These are phyloP conservation scores for Claviceps sp. DNA, from an alignment of 2,329 filamentous ascomycete genomes.

Conservation along the genomic window DNA sequence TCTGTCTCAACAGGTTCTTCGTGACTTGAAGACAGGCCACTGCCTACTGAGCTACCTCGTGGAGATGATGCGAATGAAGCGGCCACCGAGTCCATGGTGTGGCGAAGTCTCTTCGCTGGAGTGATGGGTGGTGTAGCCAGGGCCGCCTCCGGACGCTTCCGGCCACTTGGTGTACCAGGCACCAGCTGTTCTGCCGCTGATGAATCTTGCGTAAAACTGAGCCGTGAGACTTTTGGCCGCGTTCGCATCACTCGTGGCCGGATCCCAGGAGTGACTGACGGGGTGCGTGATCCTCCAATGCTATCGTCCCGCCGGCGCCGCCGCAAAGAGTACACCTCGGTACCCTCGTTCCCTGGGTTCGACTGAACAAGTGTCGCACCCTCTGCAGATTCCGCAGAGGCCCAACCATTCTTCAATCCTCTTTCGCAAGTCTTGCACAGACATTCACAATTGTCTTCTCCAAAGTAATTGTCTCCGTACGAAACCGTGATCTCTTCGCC, in stretches of 20 bases:
- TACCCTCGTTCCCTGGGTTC: conserved; percentile 39
- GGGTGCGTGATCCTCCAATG: conserved; percentile 37
- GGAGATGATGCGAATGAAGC: conserved; percentile 16
- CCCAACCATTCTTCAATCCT: conserved; percentile 70
- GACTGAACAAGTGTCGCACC: conserved; percentile 27
- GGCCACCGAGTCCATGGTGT: conserved; percentile 14
- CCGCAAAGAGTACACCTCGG: conserved; percentile 43
- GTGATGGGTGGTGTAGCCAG: conserved; percentile 42
- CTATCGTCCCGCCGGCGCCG: conserved; percentile 38
- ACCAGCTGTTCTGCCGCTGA: conserved; percentile 18
- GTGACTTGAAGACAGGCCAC: conserved; percentile 14
- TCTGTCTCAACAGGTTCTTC: conserved; percentile 25
- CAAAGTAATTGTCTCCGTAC: conserved; percentile 94
- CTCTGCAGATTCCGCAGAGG: conserved; percentile 32
- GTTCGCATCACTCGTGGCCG: conserved; percentile 35
- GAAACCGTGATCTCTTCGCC: conserved; percentile 95
- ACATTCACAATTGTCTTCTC: conserved; percentile 87
- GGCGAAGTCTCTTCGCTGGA: conserved; percentile 37
- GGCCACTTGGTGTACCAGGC: conserved; percentile 14
- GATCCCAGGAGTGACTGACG: conserved; percentile 43
- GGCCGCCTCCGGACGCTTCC: conserved; percentile 28
- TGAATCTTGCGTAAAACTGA: conserved; percentile 20
- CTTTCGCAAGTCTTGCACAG: conserved; percentile 80
- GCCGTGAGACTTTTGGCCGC: conserved; percentile 19
- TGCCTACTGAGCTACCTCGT: conserved; percentile 23